Evolutionary conservation across 1,139 yeast species (phyloP).

Genomic region (Meyerozyma smithsonii): DNA sequence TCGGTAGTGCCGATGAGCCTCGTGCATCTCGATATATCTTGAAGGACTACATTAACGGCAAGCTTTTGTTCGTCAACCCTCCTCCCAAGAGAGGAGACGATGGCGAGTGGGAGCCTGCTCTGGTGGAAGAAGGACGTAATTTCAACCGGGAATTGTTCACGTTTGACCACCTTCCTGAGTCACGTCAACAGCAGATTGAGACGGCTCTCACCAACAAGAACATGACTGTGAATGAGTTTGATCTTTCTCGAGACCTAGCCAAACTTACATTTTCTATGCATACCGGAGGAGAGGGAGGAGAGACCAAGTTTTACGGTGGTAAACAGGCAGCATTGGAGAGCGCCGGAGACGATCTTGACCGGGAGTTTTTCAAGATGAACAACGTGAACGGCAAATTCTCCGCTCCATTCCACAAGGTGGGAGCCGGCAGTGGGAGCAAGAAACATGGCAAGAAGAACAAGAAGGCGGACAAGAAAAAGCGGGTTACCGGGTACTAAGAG

Average conservation of each 20-base stretch:
- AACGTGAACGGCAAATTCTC: slow-evolving; percentile 57
- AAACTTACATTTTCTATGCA: slow-evolving; percentile 79
- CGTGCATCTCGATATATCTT: slow-evolving; percentile 90
- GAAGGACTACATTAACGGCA: slow-evolving; percentile 94
- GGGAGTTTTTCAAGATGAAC: slow-evolving; percentile 73
- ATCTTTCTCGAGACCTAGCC: slow-evolving; percentile 64
- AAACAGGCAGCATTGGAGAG: slow-evolving; percentile 73
- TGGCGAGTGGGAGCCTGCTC: slow-evolving; percentile 32
- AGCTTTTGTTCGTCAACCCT: slow-evolving; percentile 77
- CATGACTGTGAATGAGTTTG: slow-evolving; percentile 47
- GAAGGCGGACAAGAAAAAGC: slow-evolving; percentile 49
- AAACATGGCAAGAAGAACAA: slow-evolving; percentile 79
- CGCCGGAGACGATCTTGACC: slow-evolving; percentile 76
- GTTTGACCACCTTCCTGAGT: slow-evolving; percentile 60
- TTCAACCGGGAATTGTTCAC: slow-evolving; percentile 76
- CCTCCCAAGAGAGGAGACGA: slow-evolving; percentile 65
- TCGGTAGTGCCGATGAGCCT: slow-evolving; percentile 95
- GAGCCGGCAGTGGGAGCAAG: slow-evolving; percentile 30
- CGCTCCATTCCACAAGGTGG: slow-evolving; percentile 68
- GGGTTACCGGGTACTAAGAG: slow-evolving; percentile 36
- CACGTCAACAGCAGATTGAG: slow-evolving; percentile 66
- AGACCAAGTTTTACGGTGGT: slow-evolving; percentile 58
- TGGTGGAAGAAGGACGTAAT: slow-evolving; percentile 44
- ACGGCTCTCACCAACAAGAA: slow-evolving; percentile 56
- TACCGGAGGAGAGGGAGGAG: slow-evolving; percentile 38